phyloP scores from a whole-genome alignment of 164 flowering plant species.

The Pachysandra terminalis region DNA sequence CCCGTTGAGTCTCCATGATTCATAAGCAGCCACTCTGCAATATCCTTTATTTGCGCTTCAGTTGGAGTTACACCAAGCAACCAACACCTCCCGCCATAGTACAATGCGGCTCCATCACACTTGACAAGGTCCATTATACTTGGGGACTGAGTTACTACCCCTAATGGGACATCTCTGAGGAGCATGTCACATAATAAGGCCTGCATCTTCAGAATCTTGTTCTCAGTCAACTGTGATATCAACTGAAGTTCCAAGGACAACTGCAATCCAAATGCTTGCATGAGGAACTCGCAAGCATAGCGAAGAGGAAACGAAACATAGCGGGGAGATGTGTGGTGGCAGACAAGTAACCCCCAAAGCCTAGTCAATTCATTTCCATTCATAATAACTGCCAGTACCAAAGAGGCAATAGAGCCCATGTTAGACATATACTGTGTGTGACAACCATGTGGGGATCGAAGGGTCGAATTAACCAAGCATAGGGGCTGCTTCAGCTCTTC shows the following conservation, averaged over 20 bases:
- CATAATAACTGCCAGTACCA: slow-evolving; percentile 54
- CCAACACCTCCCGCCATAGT: slow-evolving; percentile 42
- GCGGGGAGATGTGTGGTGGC: slow-evolving; percentile 65
- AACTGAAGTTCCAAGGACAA: slow-evolving; percentile 61
- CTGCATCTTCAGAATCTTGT: slow-evolving; percentile 48
- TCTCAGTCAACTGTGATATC: slow-evolving; percentile 50
- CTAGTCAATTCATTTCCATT: slow-evolving; percentile 39
- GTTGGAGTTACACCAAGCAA: slow-evolving; percentile 68
- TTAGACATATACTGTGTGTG: slow-evolving; percentile 68
- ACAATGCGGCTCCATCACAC: slow-evolving; percentile 77
- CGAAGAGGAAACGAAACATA: slow-evolving; percentile 69
- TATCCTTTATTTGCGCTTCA: slow-evolving; percentile 56
- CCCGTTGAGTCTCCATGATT: slow-evolving; percentile 55
- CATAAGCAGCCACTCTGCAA: slow-evolving; percentile 55
- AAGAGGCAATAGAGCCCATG: slow-evolving; percentile 65
- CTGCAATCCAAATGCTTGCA: slow-evolving; percentile 68
- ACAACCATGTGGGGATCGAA: slow-evolving; percentile 64
- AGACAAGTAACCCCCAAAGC: slow-evolving; percentile 78
- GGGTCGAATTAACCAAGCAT: slow-evolving; percentile 54
- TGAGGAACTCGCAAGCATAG: slow-evolving; percentile 74
- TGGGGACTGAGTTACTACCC: slow-evolving; percentile 65
- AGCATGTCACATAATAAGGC: slow-evolving; percentile 73
- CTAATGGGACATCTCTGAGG: slow-evolving; percentile 56
- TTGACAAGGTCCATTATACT: slow-evolving; percentile 74
- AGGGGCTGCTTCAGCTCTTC: slow-evolving; percentile 43